phyloP scores from a whole-genome alignment of 2,329 filamentous ascomycete genomes.

The Claviceps digitariae region DNA sequence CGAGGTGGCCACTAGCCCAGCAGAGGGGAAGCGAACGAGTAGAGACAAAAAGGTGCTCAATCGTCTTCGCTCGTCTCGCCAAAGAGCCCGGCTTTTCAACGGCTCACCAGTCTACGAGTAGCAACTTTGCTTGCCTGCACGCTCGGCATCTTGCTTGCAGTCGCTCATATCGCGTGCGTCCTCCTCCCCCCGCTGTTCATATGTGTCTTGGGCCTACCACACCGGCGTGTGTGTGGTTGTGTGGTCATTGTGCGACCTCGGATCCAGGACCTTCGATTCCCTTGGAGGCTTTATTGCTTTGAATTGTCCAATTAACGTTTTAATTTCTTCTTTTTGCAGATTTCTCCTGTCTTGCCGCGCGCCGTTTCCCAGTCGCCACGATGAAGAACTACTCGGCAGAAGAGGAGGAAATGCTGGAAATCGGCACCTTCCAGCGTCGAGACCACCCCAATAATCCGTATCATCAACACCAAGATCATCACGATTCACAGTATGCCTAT shows the following conservation, averaged over 20 bases:
- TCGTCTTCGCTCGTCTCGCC: not conserved
- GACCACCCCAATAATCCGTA: constrained; percentile 2
- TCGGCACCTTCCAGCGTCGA: constrained; percentile 15
- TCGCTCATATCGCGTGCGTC: not conserved
- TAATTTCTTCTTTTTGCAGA: too few species aligned
- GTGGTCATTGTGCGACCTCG: not conserved
- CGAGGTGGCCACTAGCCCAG: too few species aligned
- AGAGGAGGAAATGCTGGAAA: constrained; percentile 22
- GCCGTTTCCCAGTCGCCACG: not conserved
- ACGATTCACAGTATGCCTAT: constrained; percentile 11
- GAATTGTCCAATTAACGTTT: not conserved
- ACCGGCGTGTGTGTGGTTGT: not conserved
- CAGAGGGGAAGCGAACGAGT: not conserved
- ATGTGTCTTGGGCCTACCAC: not conserved
- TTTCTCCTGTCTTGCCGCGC: not conserved
- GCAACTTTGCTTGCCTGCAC: not conserved
- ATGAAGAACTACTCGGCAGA: constrained; percentile 19
- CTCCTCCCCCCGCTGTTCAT: not conserved
- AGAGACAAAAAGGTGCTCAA: not conserved
- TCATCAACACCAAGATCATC: constrained; percentile 10
- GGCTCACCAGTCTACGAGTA: not conserved
- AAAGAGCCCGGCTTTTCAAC: too few species aligned
- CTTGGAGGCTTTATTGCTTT: not conserved
- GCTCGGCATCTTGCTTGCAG: not conserved
- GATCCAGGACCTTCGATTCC: too few species aligned